Conservation (phyloP, 2,329 filamentous ascomycete species). For the Emmonsiellopsis sp. region DNA sequence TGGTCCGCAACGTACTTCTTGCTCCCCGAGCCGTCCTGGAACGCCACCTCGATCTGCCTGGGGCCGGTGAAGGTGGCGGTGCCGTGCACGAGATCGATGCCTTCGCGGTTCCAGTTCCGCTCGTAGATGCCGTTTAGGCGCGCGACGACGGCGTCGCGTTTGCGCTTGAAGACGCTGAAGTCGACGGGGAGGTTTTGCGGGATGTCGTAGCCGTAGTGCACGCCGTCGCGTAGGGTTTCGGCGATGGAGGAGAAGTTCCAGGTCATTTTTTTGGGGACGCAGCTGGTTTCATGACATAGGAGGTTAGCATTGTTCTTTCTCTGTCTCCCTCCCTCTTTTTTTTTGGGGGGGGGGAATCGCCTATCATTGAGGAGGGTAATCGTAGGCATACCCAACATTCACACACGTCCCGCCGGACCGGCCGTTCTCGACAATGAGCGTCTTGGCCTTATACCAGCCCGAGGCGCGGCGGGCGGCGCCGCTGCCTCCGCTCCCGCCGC, state of each 20-base stretch:
- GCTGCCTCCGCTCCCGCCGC: constrained; percentile 44
- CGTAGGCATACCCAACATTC: constrained; percentile 44
- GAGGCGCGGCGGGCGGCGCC: constrained; percentile 40
- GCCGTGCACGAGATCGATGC: constrained; percentile 41
- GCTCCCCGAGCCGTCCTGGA: constrained; percentile 32
- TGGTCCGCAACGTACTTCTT: constrained; percentile 36
- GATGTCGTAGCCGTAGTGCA: constrained; percentile 40
- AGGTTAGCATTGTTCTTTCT: too few relatives aligned
- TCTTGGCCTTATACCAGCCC: constrained; percentile 44
- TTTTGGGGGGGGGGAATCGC: too few relatives aligned
- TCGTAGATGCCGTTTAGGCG: constrained; percentile 41
- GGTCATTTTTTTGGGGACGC: constrained; percentile 45
- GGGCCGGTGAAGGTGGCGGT: constrained; percentile 37
- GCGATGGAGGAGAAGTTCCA: constrained; percentile 43
- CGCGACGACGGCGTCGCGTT: constrained; percentile 37
- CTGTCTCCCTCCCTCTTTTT: too few relatives aligned
- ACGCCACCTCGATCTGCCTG: constrained; percentile 35
- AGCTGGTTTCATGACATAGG: constrained; percentile 22
- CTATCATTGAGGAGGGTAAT: neutral
- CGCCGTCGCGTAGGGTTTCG: constrained; percentile 36
- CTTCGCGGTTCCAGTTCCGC: constrained; percentile 40
- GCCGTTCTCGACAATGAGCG: constrained; percentile 41
- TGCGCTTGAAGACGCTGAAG: constrained; percentile 39
- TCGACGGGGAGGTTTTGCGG: constrained; percentile 33
- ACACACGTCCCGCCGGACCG: constrained; percentile 42